Conservation (phyloP, 2,329 filamentous ascomycete species). For the Colletotrichum sansevieriae region DNA sequence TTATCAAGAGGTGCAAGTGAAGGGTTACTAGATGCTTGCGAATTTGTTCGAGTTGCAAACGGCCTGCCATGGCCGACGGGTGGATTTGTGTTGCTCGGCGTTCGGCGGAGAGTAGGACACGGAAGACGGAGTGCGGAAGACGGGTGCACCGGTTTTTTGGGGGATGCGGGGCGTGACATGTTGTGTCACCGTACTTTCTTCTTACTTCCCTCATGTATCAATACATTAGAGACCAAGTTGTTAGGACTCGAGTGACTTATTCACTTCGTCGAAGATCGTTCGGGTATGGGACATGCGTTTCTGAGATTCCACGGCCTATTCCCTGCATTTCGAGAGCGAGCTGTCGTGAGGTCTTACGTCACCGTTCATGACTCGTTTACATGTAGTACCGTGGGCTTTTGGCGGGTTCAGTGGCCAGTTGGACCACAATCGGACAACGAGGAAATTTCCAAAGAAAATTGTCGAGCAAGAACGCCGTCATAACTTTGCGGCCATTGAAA, state of each 20-base stretch:
- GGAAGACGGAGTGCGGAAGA: neutral
- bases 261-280: neutral
- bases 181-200: neutral
- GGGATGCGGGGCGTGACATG: neutral
- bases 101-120: neutral
- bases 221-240: constrained; percentile 14
- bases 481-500: neutral
- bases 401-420: constrained; percentile 15
- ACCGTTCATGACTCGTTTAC: constrained; percentile 33
- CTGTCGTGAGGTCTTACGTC: constrained; percentile 32
- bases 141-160: neutral
- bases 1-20: neutral
- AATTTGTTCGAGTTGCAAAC: too few species aligned
- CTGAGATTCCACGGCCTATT: too few species aligned
- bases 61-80: neutral
- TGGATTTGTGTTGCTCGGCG: neutral
- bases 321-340: neutral
- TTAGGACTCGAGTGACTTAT: neutral
- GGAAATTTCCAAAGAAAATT: neutral
- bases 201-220: constrained; percentile 6
- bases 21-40: neutral
- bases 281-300: too few species aligned
- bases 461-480: constrained; percentile 25
- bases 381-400: neutral
- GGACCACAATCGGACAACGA: constrained; percentile 11